Conservation (phyloP, 2,329 filamentous ascomycete genomes). For the Fusarium sp. region DNA sequence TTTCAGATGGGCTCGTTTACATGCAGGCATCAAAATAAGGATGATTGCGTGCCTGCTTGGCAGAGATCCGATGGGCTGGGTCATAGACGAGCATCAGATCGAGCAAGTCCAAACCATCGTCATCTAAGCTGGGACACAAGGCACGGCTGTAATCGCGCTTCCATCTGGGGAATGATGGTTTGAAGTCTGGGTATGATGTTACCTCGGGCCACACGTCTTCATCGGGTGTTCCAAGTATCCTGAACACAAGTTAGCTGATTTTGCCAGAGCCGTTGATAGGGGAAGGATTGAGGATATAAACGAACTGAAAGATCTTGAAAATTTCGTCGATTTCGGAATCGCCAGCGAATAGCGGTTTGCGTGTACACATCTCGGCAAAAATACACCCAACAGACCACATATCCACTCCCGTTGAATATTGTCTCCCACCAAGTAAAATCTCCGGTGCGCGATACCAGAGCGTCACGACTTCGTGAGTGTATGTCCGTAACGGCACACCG, state of each 20-base stretch:
- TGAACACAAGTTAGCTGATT: conserved; percentile 49
- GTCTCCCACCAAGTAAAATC: conserved; percentile 89
- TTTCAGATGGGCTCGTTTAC: too few relatives aligned
- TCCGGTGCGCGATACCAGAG: conserved; percentile 94
- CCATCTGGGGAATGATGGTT: conserved; percentile 94
- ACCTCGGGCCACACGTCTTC: conserved; percentile 91
- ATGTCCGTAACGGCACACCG: conserved; percentile 90
- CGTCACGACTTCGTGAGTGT: conserved; percentile 95
- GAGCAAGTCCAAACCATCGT: conserved; percentile 78
- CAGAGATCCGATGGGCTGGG: conserved; percentile 87
- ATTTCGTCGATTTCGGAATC: conserved; percentile 76
- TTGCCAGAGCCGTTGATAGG: neutral
- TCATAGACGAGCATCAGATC: conserved; percentile 87
- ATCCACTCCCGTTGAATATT: conserved; percentile 94
- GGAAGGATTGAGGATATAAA: neutral
- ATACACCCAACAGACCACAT: conserved; percentile 98
- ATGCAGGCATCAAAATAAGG: conserved; percentile 77
- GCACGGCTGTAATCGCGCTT: conserved; percentile 76
- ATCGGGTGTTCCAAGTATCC: conserved; percentile 85
- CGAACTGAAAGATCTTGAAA: conserved; percentile 79
- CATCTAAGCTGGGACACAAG: conserved; percentile 82
- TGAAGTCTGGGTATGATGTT: conserved; percentile 94
- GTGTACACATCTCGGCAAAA: conserved; percentile 96
- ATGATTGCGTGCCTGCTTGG: conserved; percentile 88
- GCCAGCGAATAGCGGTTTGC: conserved; percentile 92